Evolutionary conservation across 768 basidiomycete species (phyloP).

Genomic region (Gyrodon lividus): DNA sequence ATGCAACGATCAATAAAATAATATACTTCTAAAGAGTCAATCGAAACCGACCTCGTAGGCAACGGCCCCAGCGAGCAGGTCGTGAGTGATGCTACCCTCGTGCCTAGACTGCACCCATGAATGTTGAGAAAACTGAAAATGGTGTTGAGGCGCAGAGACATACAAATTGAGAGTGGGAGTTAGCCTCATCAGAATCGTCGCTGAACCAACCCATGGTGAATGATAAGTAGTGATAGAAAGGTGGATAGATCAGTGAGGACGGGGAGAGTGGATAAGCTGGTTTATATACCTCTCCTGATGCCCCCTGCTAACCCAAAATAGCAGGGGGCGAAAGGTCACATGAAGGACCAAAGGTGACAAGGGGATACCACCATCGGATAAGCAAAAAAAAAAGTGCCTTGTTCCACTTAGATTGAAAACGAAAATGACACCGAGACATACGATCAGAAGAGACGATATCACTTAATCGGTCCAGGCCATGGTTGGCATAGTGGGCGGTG

Average conservation of each 20-base stretch:
- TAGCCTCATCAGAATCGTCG: neutral
- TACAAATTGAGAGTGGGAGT: neutral
- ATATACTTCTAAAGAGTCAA: neutral
- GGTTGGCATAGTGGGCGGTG: neutral
- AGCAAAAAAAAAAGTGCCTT: slow-evolving; percentile 15
- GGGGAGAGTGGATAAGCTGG: slow-evolving; percentile 3
- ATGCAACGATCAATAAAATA: neutral
- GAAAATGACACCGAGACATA: neutral
- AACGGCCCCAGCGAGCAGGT: slow-evolving; percentile 17
- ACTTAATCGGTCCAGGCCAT: neutral
- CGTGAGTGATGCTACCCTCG: slow-evolving; percentile 17
- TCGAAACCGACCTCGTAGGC: slow-evolving; percentile 15
- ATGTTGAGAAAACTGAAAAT: slow-evolving; percentile 10
- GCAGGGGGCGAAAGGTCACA: neutral
- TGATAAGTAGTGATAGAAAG: neutral
- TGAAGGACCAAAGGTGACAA: neutral
- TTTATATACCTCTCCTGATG: slow-evolving; percentile 16
- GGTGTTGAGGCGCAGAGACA: neutral
- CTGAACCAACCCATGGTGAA: neutral
- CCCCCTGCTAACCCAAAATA: slow-evolving; percentile 16
- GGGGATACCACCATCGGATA: neutral
- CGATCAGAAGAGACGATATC: neutral
- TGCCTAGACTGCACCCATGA: neutral
- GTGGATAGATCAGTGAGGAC: neutral
- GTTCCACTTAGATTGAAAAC: neutral